These are phyloP conservation scores for Beauveria sp. DNA, from an alignment of 2,329 filamentous ascomycete genomes.

Conservation along the genomic window DNA sequence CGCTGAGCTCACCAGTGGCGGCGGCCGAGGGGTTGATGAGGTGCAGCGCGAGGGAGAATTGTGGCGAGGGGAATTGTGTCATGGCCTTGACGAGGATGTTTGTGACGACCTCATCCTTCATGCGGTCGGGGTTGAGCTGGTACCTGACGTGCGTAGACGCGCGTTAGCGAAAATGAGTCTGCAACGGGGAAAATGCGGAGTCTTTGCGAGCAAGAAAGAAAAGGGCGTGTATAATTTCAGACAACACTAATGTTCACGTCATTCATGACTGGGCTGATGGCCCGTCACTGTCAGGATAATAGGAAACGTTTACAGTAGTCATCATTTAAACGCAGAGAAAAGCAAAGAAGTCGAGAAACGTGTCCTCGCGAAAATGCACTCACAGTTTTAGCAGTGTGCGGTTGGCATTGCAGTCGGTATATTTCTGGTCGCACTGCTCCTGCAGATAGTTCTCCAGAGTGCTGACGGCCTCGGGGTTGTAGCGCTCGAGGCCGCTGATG, in stretches of 20 bases:
- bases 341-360: conserved; percentile 5
- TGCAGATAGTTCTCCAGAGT: conserved; percentile 91
- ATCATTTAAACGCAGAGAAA: conserved; percentile 47
- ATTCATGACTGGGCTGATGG: conserved; percentile 44
- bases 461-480: conserved; percentile 94
- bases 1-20: conserved; percentile 65
- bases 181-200: not conserved
- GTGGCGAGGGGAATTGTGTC: conserved; percentile 91
- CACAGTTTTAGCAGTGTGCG: conserved; percentile 94
- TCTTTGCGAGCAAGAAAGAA: not conserved
- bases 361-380: conserved; percentile 35
- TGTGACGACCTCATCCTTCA: conserved; percentile 94
- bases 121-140: conserved; percentile 98
- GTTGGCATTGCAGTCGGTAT: conserved; percentile 94
- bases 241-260: conserved; percentile 50
- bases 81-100: conserved; percentile 98
- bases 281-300: conserved; percentile 75
- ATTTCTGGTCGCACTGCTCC: conserved; percentile 91
- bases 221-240: conserved; percentile 10
- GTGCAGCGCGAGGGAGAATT: conserved; percentile 90
- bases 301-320: conserved; percentile 88
- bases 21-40: conserved; percentile 77
- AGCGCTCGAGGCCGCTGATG: conserved; percentile 94
- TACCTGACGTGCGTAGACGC: conserved; percentile 52
- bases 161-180: not conserved